phyloP scores from a whole-genome alignment of 352 stramenopile species.

The Pythium volutum region DNA sequence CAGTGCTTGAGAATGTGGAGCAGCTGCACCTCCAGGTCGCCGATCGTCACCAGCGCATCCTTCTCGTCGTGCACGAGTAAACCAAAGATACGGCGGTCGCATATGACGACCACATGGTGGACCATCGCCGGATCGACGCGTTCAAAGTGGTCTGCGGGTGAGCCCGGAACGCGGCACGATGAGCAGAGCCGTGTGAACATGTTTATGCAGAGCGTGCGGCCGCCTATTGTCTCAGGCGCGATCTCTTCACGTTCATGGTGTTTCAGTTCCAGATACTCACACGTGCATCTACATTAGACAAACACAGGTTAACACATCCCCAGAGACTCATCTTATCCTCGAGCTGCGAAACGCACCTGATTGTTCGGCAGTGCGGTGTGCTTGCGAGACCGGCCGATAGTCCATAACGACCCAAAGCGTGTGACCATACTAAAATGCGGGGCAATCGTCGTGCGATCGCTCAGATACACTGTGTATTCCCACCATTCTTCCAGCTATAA shows the following conservation, averaged over 20 bases:
- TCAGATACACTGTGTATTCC: constrained; percentile 87
- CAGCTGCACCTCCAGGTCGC: constrained; percentile 59
- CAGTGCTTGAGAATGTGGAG: constrained; percentile 50
- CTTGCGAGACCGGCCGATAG: constrained; percentile 57
- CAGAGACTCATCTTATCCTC: too few relatives aligned
- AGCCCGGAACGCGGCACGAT: constrained; percentile 84
- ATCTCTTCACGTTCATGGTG: constrained; percentile 78
- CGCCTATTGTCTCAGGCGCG: constrained; percentile 84
- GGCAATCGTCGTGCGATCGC: constrained; percentile 77
- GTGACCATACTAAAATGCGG: constrained; percentile 94
- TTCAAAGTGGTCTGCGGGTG: constrained; percentile 48
- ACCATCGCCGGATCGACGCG: constrained; percentile 34
- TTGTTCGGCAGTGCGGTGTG: constrained; percentile 55
- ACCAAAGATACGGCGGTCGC: constrained; percentile 45
- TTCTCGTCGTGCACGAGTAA: constrained; percentile 48
- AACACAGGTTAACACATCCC: neutral
- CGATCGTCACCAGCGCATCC: constrained; percentile 50
- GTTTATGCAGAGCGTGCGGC: constrained; percentile 86
- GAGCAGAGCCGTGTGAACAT: constrained; percentile 90
- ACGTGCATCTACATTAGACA: constrained; percentile 47
- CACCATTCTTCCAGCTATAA: constrained; percentile 88
- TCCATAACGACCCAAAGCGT: constrained; percentile 93
- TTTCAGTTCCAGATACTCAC: constrained; percentile 89
- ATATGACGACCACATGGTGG: constrained; percentile 52
- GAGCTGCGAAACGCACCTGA: constrained; percentile 28